Evolutionary conservation across 2,329 filamentous ascomycete genomes (phyloP), one percentile per base, ranked within the genome.

Genomic region (Cercospora nicotianae): DNA sequence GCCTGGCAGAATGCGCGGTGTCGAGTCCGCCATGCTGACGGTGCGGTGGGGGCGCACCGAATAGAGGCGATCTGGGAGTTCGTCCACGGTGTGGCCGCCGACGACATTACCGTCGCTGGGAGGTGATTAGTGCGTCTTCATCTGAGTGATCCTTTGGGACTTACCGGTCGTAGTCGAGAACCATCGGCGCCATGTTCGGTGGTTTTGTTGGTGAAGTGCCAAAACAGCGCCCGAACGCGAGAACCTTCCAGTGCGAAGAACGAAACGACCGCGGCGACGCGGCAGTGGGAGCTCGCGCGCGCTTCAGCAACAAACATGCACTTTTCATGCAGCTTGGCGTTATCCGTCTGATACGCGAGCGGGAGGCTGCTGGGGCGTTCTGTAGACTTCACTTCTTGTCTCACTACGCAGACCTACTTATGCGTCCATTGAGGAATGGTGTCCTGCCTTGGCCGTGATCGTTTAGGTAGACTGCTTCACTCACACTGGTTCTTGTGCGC

Each of bases 391-490:
- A 39, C 26, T 31, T 36, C 28, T 20, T 12, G 31, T 31, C 8
- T 59, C 28, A 18, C n/a, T 10, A 3, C 9, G 3, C 3, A 7
- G 48, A 30, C 6, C 55, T 59, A 5, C 0, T 16, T 1, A 10
- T 20, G 30, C 16, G 13, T 5, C 74, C 74, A 13, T 58, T 58
- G 9, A 69, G 62, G 16, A 69, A 64, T n/a, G 53, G 48, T 30
- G 48, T 62, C 51, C 75, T 64, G 23, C 69, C 69, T 16, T 73
- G 39, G n/a, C 78, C 75, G 36, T 79, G 76, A 70, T 84, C 82
- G 65, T 79, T 74, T 20, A 78, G 71, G 51, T 83, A 84, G 6
- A 84, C 79, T n/a, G 79, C 77, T 68, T 84, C 81, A 36, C 73
- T 74, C 20, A 84, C 77, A 62, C 74, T 80, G 72, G 76, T 80